A percentile compares a stretch with the other conserved stretches of the same genome.
Evolutionary conservation across 352 stramenopile species (phyloP).

Genomic region (Pythium utonaiense): DNA sequence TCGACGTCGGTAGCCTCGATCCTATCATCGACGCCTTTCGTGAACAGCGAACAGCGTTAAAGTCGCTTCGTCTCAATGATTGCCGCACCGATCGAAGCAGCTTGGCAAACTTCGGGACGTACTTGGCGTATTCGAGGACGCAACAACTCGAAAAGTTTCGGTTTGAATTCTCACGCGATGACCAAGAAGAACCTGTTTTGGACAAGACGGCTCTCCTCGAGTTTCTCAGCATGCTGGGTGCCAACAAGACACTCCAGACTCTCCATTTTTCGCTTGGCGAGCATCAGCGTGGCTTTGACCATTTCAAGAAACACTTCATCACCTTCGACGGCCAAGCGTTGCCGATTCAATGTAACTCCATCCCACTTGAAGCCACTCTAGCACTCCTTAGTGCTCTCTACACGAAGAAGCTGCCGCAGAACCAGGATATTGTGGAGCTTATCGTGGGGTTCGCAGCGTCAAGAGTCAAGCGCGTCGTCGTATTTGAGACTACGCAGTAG

Average conservation of each 20-base stretch:
- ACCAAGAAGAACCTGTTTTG: background rate
- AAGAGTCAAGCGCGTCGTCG: background rate
- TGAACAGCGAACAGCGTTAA: background rate
- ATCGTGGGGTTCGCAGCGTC: background rate
- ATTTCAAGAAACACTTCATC: background rate
- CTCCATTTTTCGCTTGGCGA: background rate
- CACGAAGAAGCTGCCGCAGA: background rate
- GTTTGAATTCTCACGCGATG: background rate
- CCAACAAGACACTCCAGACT: background rate
- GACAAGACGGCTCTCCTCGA: background rate
- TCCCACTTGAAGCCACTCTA: background rate
- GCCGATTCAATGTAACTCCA: background rate
- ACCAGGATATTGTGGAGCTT: background rate
- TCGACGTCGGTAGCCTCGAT: constrained; percentile 7
- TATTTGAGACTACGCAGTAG: background rate
- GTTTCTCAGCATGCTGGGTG: background rate
- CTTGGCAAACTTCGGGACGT: background rate
- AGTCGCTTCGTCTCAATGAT: background rate
- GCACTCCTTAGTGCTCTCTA: background rate
- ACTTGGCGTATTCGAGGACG: background rate
- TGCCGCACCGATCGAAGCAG: background rate
- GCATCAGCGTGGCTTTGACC: background rate
- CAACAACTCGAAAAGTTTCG: background rate
- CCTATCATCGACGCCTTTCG: constrained; percentile 6
- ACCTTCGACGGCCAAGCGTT: background rate